phyloP scores from a whole-genome alignment of 1,284 basidiomycete genomes.

The Leccinum idahoense region DNA sequence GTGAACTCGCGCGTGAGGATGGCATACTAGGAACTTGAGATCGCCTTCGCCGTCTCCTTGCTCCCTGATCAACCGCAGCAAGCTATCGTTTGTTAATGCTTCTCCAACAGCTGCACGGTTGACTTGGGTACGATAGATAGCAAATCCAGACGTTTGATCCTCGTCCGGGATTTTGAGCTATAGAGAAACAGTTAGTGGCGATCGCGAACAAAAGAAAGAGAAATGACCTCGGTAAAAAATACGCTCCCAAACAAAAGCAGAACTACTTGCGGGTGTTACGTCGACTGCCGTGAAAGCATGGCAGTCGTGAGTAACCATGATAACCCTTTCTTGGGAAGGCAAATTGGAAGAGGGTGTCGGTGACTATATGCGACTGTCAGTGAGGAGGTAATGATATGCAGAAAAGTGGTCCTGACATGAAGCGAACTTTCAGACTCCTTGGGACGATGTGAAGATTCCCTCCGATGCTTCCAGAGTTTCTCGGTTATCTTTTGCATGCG shows the following conservation, averaged over 20 bases:
- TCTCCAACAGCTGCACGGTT: slow-evolving; percentile 70
- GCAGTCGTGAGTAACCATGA: slow-evolving; percentile 79
- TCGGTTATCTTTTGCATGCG: slow-evolving; percentile 28
- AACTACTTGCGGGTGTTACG: slow-evolving; percentile 64
- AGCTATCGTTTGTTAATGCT: slow-evolving; percentile 61
- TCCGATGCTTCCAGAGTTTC: slow-evolving; percentile 24
- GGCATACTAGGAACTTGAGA: slow-evolving; percentile 78
- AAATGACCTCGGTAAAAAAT: slow-evolving; percentile 75
- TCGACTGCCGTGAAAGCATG: slow-evolving; percentile 78
- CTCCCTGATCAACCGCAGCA: slow-evolving; percentile 67
- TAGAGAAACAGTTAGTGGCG: slow-evolving; percentile 8
- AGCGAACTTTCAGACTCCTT: slow-evolving; percentile 27
- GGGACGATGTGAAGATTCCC: slow-evolving; percentile 27
- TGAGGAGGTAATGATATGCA: not conserved
- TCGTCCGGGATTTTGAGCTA: slow-evolving; percentile 84
- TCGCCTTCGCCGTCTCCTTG: slow-evolving; percentile 70
- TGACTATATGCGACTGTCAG: slow-evolving; percentile 23
- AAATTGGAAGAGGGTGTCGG: slow-evolving; percentile 24
- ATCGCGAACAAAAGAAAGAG: slow-evolving; percentile 3
- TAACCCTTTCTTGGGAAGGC: slow-evolving; percentile 40
- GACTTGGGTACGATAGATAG: slow-evolving; percentile 84
- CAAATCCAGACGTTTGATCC: slow-evolving; percentile 61
- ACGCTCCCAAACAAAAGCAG: slow-evolving; percentile 76
- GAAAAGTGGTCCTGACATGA: slow-evolving; percentile 18
- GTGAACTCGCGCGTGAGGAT: slow-evolving; percentile 56